Evolutionary conservation across 495 filamentous ascomycete genomes (phyloP).

Genomic region (Chaetomium tenue): DNA sequence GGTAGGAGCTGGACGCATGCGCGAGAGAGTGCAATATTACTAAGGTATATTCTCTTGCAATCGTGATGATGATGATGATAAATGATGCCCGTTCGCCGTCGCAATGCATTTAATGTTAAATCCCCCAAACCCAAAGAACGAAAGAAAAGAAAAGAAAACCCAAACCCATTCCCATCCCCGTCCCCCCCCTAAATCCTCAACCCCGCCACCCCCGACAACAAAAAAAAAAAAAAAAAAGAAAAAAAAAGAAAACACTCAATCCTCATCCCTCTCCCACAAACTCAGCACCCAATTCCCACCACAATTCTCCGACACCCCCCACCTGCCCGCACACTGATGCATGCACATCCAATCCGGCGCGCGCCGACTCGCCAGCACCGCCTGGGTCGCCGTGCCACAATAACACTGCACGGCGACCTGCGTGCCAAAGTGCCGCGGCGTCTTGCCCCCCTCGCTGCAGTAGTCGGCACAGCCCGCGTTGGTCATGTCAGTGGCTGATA

Average conservation of each 20-base stretch:
- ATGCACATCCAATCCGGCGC: constrained; percentile 12
- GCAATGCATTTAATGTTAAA: no score
- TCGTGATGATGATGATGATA: no score
- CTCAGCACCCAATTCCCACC: constrained; percentile 11
- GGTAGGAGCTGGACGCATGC: no score
- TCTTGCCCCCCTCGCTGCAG: not conserved
- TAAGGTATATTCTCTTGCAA: no score
- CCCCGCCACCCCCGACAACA: not conserved
- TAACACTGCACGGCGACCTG: not conserved
- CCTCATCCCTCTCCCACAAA: constrained; percentile 13
- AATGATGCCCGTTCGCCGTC: no score
- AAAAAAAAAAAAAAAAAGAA: not conserved
- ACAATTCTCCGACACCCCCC: not conserved
- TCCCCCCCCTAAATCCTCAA: not conserved
- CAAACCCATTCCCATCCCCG: no score
- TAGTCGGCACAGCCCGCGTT: constrained; percentile 1
- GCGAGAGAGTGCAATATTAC: no score
- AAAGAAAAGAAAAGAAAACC: no score
- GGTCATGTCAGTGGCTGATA: constrained; percentile 2
- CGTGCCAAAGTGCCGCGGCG: constrained; percentile 12
- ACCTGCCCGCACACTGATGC: not conserved
- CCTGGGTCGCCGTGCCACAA: not conserved
- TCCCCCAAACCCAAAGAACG: no score
- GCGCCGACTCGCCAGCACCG: not conserved
- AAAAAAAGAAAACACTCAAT: no score